Evolutionary conservation across 2,329 filamentous ascomycete species (phyloP), one percentile per base, ranked within the genome.

Genomic region (Paecilomyces formosus): DNA sequence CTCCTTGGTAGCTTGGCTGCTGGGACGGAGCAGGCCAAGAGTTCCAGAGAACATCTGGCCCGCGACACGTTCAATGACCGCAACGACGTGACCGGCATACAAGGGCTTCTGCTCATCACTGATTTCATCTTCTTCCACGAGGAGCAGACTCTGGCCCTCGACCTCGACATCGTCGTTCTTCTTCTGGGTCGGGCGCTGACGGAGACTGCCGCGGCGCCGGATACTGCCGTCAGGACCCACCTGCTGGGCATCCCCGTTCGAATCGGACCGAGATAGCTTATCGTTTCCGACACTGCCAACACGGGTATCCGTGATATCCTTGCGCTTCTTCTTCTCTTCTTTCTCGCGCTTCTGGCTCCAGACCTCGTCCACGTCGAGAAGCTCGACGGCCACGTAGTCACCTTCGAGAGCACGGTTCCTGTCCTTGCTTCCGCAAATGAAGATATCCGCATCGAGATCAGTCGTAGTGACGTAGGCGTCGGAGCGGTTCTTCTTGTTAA

Each of bases 161-260:
- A 99, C 94, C 76, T 99, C 94, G 26, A 99, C 94, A 73, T 99
- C 94, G 66, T 99, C 94, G 63, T 99, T 99, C 85, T 99, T 99
- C 86, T 99, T 99, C 78, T 99, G 94, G 0, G 93, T 97, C 8
- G 94, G 94, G 57, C 94, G 89, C 79, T 97, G 94, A 70, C 94
- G 88, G 66, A 99, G 84, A 83, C 93, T 97, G 65, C 94, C 94
- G 70, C 94, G 90, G 65, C 94, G 86, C 66, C 93, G 90, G 63
- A 99, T 87, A 61, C 92, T 90, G 68, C 92, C 92, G 68, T 97
- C 93, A 57, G 81, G 79, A 56, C 82, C 82, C 63, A 81, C 74
- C 60, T 80, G 77, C 66, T 83, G 82, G 60, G 87, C 84, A 57
- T 88, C 87, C 60, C 83, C 83, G 66, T 82, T 85, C 50, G 83